Base-by-base conservation (phyloP, 371 early-diverging fungal species). In the Mucor irregularis region DNA sequence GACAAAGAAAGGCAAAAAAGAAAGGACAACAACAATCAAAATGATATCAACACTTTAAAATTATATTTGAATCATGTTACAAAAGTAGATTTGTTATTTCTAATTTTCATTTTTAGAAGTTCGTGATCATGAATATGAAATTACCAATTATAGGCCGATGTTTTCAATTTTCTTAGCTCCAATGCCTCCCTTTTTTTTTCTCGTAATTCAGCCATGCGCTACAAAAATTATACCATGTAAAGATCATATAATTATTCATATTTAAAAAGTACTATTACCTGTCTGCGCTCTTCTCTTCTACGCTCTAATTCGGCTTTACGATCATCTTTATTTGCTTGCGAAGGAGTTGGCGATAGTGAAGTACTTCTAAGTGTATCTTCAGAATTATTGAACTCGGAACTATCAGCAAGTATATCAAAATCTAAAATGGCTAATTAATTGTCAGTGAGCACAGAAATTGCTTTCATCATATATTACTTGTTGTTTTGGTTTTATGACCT, bases 221-320 rank as follows among this genome's bases (percentile, higher is more conserved):
- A 47, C n/a, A 30, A 26, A 39, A 22, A 14, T 11, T 13, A 35
- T n/a, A n/a, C n/a, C n/a, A n/a, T n/a, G n/a, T n/a, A n/a, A n/a
- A n/a, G n/a, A n/a, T n/a, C n/a, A n/a, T n/a, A n/a, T n/a, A n/a
- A n/a, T n/a, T n/a, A n/a, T n/a, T 21, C 22, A 46, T n/a, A 49
- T 16, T 40, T n/a, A 19, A 21, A 21, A 11, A 21, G 0, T 35
- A 30, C 11, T 21, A 38, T 50, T 66, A 82, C 82, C 73, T 76
- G 78, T 52, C 83, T 70, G 49, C 86, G 64, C 49, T 84, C 80
- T 61, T 87, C 88, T 53, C 84, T 68, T 43, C 78, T 73, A 39
- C 80, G 68, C 10, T 83, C 87, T 35, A 81, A 56, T 42, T 83
- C 85, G 0, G 79, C 78, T 52, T 69, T 69, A 54, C 75, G 65